These are phyloP conservation scores for Alloteropsis angusta DNA, from an alignment of 202 grass and related monocot species.

Conservation along the genomic window DNA sequence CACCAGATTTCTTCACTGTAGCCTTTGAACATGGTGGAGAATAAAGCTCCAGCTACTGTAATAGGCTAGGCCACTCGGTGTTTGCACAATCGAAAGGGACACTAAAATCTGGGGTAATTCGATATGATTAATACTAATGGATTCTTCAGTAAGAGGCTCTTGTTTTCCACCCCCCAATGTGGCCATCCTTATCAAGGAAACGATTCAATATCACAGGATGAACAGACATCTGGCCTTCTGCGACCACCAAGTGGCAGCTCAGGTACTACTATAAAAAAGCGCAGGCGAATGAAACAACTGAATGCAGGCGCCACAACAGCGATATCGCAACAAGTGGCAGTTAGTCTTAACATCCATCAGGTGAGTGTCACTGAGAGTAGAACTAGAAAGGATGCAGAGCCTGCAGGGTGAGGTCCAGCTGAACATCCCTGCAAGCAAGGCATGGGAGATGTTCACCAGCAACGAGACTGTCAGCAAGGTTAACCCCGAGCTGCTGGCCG, in stretches of 20 bases:
- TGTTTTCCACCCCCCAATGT: neutral
- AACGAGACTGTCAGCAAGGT: conserved; percentile 38
- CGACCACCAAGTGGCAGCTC: neutral
- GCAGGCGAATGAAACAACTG: neutral
- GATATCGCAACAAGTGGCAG: neutral
- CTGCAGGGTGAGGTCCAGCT: conserved; percentile 42
- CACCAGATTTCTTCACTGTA: neutral
- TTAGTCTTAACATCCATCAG: neutral
- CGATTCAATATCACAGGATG: conserved; percentile 1
- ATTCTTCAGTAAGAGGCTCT: neutral
- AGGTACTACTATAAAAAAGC: conserved; percentile 12
- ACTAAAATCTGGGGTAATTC: neutral
- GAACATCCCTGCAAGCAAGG: conserved; percentile 37
- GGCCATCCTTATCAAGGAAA: conserved; percentile 12
- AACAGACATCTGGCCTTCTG: neutral
- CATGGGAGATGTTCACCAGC: conserved; percentile 42
- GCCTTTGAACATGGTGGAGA: neutral
- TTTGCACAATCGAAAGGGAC: neutral
- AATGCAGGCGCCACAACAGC: neutral
- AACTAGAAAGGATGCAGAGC: conserved; percentile 10
- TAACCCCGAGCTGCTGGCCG: conserved; percentile 37
- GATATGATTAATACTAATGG: neutral
- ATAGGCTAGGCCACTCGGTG: neutral
- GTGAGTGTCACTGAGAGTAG: neutral
- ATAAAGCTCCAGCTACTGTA: neutral